phyloP scores from a whole-genome alignment of 306 rosid species.

The Prunus padus region DNA sequence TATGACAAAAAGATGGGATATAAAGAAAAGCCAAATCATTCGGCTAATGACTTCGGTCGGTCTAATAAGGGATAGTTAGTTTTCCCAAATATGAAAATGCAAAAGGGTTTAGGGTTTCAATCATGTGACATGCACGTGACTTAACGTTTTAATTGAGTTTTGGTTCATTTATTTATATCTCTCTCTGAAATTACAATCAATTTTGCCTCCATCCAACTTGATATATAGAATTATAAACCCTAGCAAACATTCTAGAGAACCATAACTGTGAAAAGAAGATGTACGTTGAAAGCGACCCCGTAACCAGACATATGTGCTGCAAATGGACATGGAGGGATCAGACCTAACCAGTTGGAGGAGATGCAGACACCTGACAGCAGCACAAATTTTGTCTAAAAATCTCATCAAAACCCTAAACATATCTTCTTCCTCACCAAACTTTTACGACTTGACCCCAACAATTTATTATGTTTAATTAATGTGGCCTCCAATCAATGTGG shows the following conservation, averaged over 20 bases:
- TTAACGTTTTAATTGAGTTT: too few species aligned
- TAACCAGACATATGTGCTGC: constrained; percentile 11
- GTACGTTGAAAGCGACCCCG: constrained; percentile 12
- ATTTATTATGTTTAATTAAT: background rate
- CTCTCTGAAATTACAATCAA: background rate
- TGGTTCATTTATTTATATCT: too few species aligned
- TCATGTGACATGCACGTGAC: too few species aligned
- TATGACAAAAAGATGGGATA: constrained; percentile 8
- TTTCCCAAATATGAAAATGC: too few species aligned
- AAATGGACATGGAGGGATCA: constrained; percentile 9
- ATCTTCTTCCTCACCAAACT: background rate
- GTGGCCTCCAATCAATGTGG: constrained; percentile 1
- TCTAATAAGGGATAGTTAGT: background rate
- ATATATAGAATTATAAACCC: background rate
- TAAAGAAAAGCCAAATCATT: constrained; percentile 19
- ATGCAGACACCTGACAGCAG: constrained; percentile 9
- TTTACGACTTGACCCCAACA: background rate
- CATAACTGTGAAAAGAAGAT: background rate
- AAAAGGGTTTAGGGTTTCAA: too few species aligned
- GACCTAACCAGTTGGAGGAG: background rate
- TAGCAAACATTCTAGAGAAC: constrained; percentile 2
- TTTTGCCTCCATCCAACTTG: background rate
- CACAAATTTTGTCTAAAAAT: background rate
- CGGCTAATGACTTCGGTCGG: background rate
- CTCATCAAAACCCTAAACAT: background rate